phyloP scores from a whole-genome alignment of 2,329 filamentous ascomycete genomes.

The Triangularia verruculosa region DNA sequence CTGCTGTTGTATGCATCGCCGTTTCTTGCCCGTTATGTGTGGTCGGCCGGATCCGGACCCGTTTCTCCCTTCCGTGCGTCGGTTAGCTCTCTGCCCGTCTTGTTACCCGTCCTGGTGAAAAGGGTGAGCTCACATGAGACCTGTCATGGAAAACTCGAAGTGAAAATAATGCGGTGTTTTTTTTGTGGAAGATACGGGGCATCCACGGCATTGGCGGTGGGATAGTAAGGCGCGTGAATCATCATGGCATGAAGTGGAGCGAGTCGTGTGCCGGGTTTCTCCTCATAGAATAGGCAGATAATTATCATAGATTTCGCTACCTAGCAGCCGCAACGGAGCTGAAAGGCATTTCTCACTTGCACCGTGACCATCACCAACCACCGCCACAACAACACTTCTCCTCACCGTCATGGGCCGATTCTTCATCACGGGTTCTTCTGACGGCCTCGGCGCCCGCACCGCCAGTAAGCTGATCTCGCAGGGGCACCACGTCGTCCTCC shows the following conservation, averaged over 20 bases:
- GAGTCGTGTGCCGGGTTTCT: neutral
- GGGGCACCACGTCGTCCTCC: slow-evolving; percentile 55
- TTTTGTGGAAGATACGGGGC: neutral
- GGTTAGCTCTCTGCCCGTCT: neutral
- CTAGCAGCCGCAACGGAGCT: neutral
- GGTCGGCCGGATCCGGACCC: neutral
- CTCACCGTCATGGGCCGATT: slow-evolving; percentile 28
- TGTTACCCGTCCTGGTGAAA: neutral
- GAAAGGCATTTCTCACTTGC: neutral
- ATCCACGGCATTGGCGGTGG: neutral
- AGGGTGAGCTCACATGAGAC: neutral
- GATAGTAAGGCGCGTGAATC: neutral
- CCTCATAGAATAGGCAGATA: neutral
- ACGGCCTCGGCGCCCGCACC: slow-evolving; percentile 52
- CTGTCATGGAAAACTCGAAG: too few relatives aligned
- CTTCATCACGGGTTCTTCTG: slow-evolving; percentile 55
- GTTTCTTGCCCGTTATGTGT: neutral
- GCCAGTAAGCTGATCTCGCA: slow-evolving; percentile 48
- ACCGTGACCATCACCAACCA: neutral
- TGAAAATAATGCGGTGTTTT: too few relatives aligned
- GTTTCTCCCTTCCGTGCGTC: neutral
- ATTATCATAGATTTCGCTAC: neutral
- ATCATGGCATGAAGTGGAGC: neutral
- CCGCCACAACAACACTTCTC: neutral
- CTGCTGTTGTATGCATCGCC: neutral